Percentiles rank a stretch among this genome's conserved stretches.
phyloP scores from a whole-genome alignment of 176 grass and related monocot genomes.

The Musa beccarii region DNA sequence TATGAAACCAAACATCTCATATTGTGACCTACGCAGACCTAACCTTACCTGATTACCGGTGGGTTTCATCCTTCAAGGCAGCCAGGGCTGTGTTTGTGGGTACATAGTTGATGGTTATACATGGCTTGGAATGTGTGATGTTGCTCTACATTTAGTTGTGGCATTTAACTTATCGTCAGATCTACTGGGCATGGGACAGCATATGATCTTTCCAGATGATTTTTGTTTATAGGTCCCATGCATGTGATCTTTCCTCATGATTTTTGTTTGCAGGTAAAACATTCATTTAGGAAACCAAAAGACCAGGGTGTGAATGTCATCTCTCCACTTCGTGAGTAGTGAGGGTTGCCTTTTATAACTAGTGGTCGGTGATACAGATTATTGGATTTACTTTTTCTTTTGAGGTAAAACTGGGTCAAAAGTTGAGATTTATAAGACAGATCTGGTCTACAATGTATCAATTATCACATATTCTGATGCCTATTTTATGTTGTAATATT shows the following conservation, averaged over 20 bases:
- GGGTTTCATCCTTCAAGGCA: background rate
- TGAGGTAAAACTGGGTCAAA: background rate
- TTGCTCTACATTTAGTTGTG: background rate
- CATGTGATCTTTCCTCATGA: background rate
- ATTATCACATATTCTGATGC: too few species aligned
- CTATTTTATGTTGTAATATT: too few species aligned
- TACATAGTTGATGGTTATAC: background rate
- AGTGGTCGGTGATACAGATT: background rate
- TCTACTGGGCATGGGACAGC: too few species aligned
- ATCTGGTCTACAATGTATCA: too few species aligned
- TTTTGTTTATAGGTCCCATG: background rate
- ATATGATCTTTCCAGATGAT: background rate
- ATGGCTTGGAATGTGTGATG: background rate
- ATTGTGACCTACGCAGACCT: background rate
- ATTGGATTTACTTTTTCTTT: background rate
- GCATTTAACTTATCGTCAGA: too few species aligned
- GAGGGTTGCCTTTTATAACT: background rate
- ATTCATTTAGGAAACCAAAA: background rate
- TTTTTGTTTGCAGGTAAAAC: background rate
- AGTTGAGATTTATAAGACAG: too few species aligned
- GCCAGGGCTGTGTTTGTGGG: background rate
- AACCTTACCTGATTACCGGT: background rate
- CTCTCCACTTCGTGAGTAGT: background rate
- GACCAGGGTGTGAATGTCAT: background rate
- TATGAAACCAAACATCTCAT: too few species aligned